phyloP scores from a whole-genome alignment of 805 yeast genomes.

The Suhomyces canberraensis region DNA sequence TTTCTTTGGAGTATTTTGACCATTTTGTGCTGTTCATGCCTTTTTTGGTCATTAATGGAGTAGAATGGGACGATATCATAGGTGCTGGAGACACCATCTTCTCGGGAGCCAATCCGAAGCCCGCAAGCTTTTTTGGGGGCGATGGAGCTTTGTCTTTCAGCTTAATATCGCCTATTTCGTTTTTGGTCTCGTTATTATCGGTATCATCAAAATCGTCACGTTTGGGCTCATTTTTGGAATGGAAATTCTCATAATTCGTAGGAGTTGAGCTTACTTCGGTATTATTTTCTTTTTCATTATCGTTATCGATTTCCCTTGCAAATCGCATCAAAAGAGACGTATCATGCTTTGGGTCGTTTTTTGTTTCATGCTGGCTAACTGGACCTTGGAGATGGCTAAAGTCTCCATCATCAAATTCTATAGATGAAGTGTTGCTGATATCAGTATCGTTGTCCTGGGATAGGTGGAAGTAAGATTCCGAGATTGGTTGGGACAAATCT shows the following conservation, averaged over 20 bases:
- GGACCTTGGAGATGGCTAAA: background rate
- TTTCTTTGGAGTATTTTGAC: slow-evolving; percentile 4
- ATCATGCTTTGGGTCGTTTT: slow-evolving; percentile 3
- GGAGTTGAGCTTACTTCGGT: background rate
- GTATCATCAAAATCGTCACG: background rate
- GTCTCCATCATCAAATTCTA: slow-evolving; percentile 6
- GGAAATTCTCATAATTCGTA: background rate
- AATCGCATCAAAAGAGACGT: slow-evolving; percentile 13
- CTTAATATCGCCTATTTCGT: background rate
- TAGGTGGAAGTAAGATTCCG: slow-evolving; percentile 30
- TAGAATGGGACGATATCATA: slow-evolving; percentile 23
- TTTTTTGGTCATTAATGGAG: slow-evolving; percentile 15
- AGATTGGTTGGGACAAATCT: slow-evolving; percentile 22
- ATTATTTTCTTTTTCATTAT: background rate
- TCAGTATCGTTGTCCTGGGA: slow-evolving; percentile 21
- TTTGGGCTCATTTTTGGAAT: background rate
- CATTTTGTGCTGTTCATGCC: slow-evolving; percentile 3
- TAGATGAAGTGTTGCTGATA: slow-evolving; percentile 10
- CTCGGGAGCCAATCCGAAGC: background rate
- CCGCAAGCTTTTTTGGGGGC: background rate
- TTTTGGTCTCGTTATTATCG: background rate
- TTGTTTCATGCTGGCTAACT: background rate
- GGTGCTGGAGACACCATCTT: slow-evolving; percentile 3
- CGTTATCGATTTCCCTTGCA: slow-evolving; percentile 14
- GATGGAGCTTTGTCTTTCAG: background rate